These are phyloP conservation scores for Saccharomycopsis oosterbeekiorum DNA, from an alignment of 805 yeast species.

Conservation along the genomic window DNA sequence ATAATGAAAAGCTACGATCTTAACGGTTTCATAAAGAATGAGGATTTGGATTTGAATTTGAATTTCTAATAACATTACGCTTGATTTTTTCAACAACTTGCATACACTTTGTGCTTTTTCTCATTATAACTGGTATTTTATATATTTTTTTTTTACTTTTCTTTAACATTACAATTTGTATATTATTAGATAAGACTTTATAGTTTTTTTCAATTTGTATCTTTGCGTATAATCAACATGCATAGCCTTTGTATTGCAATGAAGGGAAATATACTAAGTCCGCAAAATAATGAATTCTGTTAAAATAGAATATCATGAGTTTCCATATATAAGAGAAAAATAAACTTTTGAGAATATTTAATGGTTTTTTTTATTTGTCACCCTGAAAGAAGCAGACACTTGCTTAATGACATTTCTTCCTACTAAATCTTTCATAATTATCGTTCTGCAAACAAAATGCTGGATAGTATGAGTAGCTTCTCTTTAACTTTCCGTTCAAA, in stretches of 20 bases:
- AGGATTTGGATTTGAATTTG: constrained; percentile 5
- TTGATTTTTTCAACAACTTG: neutral
- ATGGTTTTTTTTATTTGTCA: too few relatives aligned
- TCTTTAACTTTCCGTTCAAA: neutral
- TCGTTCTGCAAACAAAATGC: constrained; percentile 18
- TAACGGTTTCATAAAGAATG: constrained; percentile 1
- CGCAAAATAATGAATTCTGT: too few relatives aligned
- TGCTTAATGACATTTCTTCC: constrained; percentile 2
- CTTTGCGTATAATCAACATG: neutral
- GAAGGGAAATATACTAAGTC: too few relatives aligned
- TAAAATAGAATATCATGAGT: too few relatives aligned
- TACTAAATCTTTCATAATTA: constrained; percentile 15
- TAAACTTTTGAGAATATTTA: too few relatives aligned
- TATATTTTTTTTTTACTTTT: neutral
- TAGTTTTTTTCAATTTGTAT: neutral
- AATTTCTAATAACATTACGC: neutral
- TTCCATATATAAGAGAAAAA: too few relatives aligned
- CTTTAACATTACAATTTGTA: neutral
- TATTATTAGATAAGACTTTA: neutral
- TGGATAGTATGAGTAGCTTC: constrained; percentile 11
- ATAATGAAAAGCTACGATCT: neutral
- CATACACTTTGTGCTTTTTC: neutral
- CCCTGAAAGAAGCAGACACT: neutral
- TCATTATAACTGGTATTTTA: neutral
- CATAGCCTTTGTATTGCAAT: too few relatives aligned